Evolutionary conservation across 345 rosid species (phyloP), one percentile per base, ranked within the genome.

Genomic region (Adansonia digitata): DNA sequence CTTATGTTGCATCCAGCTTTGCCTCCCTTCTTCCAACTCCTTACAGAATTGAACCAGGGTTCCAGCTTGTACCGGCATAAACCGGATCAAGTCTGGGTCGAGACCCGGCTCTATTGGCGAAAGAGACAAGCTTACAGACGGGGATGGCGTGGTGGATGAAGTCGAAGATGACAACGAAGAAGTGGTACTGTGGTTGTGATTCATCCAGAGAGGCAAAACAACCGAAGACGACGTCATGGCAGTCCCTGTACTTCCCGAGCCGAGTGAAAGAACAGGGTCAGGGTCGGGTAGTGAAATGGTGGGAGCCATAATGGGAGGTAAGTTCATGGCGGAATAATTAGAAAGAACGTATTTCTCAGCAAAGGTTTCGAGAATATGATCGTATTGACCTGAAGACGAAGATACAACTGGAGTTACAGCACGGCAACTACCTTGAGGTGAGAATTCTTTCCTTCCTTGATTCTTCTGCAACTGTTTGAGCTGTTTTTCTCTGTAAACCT

Each of bases 401-500:
- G 39, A 59, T 1, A 29, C 64, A 13, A 2, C 18, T 1, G 64
- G 37, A 5, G 3, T 5, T 26, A 26, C 12, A 26, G 0, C 13
- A 59, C 5, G 65, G 45, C 35, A 43, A 68, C 20, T 75, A 64
- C 56, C 74, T 34, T 59, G 39, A 35, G 55, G 39, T 40, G 55
- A 27, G 27, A 45, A 39, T 5, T 63, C 65, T 22, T 57, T 48
- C 18, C 69, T 42, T 77, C 66, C 76, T 74, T 82, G 80, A 48
- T 74, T 72, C 40, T 76, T 85, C 62, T 83, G 79, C 45, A 73
- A 73, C 74, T 86, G 82, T 35, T 84, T 78, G 69, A 77, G 82
- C 70, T 84, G 89, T 76, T 80, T 86, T 79, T 84, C 89, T 45
- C 82, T 86, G 56, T 82, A 84, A 18, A 86, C 89, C 76, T 86